These are phyloP conservation scores for Saprolegnia diclina DNA, from an alignment of 352 stramenopile genomes.

Conservation along the genomic window DNA sequence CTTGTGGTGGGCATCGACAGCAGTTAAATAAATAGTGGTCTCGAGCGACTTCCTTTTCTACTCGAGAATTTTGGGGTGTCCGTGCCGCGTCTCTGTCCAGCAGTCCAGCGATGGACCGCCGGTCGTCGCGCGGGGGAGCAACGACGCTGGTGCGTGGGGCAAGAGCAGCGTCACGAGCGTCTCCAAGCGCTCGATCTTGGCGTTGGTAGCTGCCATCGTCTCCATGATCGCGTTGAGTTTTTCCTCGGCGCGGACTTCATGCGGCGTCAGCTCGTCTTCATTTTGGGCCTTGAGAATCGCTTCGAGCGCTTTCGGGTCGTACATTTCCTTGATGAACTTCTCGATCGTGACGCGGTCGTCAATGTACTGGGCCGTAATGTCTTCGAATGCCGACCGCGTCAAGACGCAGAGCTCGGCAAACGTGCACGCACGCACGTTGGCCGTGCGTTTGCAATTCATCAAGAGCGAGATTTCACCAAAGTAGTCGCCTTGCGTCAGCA, in stretches of 20 bases:
- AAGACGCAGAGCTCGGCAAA: constrained; percentile 75
- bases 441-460: constrained; percentile 82
- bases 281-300: constrained; percentile 64
- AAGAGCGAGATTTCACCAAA: constrained; percentile 75
- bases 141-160: neutral
- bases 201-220: constrained; percentile 3
- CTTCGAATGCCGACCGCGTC: constrained; percentile 69
- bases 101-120: no score
- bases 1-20: no score
- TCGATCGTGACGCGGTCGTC: constrained; percentile 77
- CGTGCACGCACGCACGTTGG: constrained; percentile 61
- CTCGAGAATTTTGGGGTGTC: no score
- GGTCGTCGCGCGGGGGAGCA: no score
- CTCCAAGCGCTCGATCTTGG: constrained; percentile 19
- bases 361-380: constrained; percentile 63
- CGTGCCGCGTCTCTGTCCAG: no score
- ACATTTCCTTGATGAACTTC: constrained; percentile 85
- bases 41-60: no score
- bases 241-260: neutral
- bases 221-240: constrained; percentile 1
- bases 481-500: constrained; percentile 60
- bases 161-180: constrained; percentile 12
- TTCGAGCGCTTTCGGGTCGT: constrained; percentile 67
- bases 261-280: constrained; percentile 4
- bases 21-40: no score